A percentile compares a stretch with the other conserved stretches of the same genome.
phyloP scores from a whole-genome alignment of 208 protist species.

The Wallacemonas rigidus region DNA sequence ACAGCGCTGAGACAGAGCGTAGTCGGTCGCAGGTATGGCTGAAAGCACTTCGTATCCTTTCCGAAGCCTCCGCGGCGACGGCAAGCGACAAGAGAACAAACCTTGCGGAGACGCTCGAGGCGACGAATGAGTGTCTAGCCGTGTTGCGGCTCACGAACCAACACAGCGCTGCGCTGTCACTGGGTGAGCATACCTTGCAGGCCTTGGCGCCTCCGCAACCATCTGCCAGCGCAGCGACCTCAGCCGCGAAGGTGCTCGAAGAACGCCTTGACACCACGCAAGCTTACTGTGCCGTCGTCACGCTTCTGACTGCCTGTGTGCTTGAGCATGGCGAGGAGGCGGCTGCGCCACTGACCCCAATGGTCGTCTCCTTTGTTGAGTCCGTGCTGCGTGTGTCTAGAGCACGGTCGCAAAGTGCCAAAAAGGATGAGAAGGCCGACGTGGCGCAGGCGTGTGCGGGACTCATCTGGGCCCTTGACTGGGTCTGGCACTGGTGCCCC shows the following conservation, averaged over 20 bases:
- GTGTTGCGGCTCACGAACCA: constrained; percentile 3
- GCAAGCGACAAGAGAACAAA: background rate
- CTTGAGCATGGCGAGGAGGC: background rate
- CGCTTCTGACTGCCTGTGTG: constrained; percentile 4
- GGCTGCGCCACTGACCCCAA: background rate
- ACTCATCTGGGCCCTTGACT: constrained; percentile 6
- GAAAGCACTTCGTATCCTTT: background rate
- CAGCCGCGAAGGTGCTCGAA: background rate
- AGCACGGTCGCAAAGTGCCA: background rate
- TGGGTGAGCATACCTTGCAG: background rate
- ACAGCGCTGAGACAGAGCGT: constrained; percentile 3
- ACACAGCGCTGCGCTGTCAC: background rate
- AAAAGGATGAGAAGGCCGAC: constrained; percentile 5
- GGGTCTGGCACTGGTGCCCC: background rate
- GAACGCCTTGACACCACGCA: background rate
- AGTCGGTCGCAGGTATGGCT: background rate
- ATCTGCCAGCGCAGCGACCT: background rate
- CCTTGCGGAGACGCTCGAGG: background rate
- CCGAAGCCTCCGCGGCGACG: background rate
- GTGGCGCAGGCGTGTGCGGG: constrained; percentile 11
- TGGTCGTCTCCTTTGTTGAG: background rate
- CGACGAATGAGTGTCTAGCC: constrained; percentile 2
- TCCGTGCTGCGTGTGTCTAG: background rate
- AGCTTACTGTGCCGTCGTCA: background rate
- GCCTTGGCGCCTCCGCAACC: background rate